Percentiles rank a stretch among this genome's conserved stretches.
Conservation (phyloP, 257 asterid species). For the Hygrophila difformis region DNA sequence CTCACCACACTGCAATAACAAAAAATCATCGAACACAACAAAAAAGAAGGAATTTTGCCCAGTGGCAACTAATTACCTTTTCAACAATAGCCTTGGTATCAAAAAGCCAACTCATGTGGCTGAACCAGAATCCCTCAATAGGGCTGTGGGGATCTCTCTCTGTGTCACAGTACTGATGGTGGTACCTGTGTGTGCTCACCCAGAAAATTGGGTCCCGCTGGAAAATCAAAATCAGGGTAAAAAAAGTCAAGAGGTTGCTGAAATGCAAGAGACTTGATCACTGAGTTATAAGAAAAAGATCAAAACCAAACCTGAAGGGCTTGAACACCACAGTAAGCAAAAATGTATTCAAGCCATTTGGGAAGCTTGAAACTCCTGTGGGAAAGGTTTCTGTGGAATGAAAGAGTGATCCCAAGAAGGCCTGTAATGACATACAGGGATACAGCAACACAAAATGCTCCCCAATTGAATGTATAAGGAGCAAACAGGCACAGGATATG, state of each 20-base stretch:
- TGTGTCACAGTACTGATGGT: constrained; percentile 78
- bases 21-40: too few species aligned
- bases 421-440: constrained; percentile 61
- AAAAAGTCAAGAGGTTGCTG: neutral
- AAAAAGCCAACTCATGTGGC: constrained; percentile 79
- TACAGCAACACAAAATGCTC: constrained; percentile 43
- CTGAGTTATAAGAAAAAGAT: neutral
- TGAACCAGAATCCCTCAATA: constrained; percentile 73
- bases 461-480: constrained; percentile 62
- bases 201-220: constrained; percentile 78
- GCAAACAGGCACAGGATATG: constrained; percentile 54
- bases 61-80: constrained; percentile 47
- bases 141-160: constrained; percentile 82
- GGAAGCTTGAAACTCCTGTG: constrained; percentile 80
- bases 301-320: constrained; percentile 65
- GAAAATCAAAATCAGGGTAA: neutral
- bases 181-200: constrained; percentile 88
- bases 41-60: too few species aligned
- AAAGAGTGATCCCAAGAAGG: constrained; percentile 72
- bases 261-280: too few species aligned
- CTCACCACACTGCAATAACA: constrained; percentile 61
- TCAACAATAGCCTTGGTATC: constrained; percentile 32
- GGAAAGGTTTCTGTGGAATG: constrained; percentile 68
- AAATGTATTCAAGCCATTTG: constrained; percentile 72
- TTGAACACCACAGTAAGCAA: constrained; percentile 77